Base-by-base conservation (phyloP, 331 rosid genomes). In the Erythrophleum ivorense region DNA sequence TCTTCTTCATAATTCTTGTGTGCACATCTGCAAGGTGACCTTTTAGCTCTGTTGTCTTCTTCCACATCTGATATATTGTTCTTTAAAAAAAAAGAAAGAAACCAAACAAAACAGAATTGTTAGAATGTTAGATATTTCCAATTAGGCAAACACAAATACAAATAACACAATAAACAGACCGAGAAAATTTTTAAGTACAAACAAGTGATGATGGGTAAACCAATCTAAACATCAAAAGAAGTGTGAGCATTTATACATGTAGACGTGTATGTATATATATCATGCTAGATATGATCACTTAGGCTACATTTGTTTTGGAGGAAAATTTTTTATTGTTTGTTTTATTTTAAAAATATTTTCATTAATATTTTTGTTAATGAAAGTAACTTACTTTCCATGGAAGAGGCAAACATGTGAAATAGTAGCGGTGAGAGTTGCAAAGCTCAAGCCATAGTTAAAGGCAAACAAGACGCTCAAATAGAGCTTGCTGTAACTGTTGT, bases 321-420 rank as follows among this genome's bases (percentile, higher is more conserved):
- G 29, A 24, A 24, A 24, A 24, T 24, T 24, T 24, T 24, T 24
- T 24, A 24, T 24, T 24, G 29, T 24, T 24, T 24, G 29, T 24
- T 24, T 24, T 24, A 24, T 24, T 24, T 24, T 24, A 24, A 24
- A 24, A 24, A 24, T 24, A 24, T 24, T 24, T 24, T 24, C 29
- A 24, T 24, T 24, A 24, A 24, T 24, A 24, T 24, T 24, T 24
- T 24, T 24, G 29, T 5, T 9, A 43, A 6, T 5, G 48, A 43
- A 1, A 36, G n/a, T 48, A 80, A 76, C 97, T 84, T 88, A 94
- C 98, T 88, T 86, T 83, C 98, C 98, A 76, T 94, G 90, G 90
- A 92, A 94, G 84, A 94, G 94, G n/a, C 38, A 65, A 69, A 94
- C 98, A 68, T 94, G 98, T 3, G 97, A 78, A 58, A 92, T 5